phyloP scores from a whole-genome alignment of 805 yeast genomes.

The Nakazawaea ernobii region DNA sequence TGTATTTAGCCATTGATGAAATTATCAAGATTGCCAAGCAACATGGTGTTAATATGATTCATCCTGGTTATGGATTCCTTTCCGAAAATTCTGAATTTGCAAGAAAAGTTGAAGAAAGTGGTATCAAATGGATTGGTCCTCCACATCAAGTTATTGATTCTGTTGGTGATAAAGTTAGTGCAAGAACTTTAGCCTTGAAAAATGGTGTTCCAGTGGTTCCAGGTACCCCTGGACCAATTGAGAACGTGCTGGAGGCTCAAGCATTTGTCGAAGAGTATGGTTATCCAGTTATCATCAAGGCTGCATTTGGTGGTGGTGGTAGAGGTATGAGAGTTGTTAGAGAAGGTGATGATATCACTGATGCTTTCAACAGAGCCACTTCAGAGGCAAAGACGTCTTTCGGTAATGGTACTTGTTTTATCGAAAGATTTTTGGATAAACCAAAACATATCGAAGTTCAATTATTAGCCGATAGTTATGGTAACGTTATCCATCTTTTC shows the following conservation, averaged over 20 bases:
- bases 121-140: conserved; percentile 97
- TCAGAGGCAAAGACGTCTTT: conserved; percentile 95
- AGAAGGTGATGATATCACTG: conserved; percentile 89
- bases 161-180: conserved; percentile 96
- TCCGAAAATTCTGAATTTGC: conserved; percentile 94
- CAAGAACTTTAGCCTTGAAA: conserved; percentile 77
- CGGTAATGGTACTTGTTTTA: conserved; percentile 97
- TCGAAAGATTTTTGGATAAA: conserved; percentile 88
- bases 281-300: conserved; percentile 94
- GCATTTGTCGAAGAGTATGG: conserved; percentile 82
- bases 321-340: conserved; percentile 99
- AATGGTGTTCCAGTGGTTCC: conserved; percentile 93
- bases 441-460: conserved; percentile 99
- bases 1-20: conserved; percentile 93
- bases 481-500: conserved; percentile 90
- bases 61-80: conserved; percentile 89
- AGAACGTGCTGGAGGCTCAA: conserved; percentile 66
- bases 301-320: conserved; percentile 99
- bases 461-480: conserved; percentile 86
- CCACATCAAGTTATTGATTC: conserved; percentile 80
- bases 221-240: conserved; percentile 97
- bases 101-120: conserved; percentile 80
- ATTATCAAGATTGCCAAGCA: conserved; percentile 79
- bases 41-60: conserved; percentile 79
- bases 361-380: conserved; percentile 89